These are phyloP conservation scores for Oxyria digyna DNA, from an alignment of 148 eudicot genomes.

Conservation along the genomic window DNA sequence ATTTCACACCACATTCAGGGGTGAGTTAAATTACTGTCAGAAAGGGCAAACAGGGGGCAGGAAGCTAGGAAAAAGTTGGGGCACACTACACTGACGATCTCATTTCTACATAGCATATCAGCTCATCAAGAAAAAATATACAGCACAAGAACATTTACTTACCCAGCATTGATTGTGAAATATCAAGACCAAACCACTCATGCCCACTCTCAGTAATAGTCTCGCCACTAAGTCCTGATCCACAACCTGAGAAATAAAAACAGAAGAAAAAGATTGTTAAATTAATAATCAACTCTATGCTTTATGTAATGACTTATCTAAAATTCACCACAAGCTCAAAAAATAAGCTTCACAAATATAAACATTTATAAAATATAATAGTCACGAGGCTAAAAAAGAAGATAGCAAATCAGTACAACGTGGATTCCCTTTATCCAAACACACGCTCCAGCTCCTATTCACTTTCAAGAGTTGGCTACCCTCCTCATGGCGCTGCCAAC, in stretches of 20 bases:
- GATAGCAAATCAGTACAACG: not conserved
- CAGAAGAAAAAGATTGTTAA: not conserved
- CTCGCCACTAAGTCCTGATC: constrained; percentile 98
- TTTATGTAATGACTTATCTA: not conserved
- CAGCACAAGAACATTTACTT: constrained; percentile 15
- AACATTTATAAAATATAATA: not conserved
- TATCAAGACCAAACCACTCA: constrained; percentile 94
- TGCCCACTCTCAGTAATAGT: constrained; percentile 82
- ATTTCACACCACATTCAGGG: not conserved
- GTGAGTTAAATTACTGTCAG: not conserved
- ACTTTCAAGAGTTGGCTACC: too few species aligned
- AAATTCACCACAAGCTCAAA: not conserved
- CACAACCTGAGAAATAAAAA: constrained; percentile 50
- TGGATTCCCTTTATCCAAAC: too few species aligned
- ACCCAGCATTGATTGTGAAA: constrained; percentile 85
- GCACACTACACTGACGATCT: not conserved
- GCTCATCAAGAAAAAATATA: not conserved
- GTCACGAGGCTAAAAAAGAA: not conserved
- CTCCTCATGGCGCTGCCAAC: too few species aligned
- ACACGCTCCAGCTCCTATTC: too few species aligned
- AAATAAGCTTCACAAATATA: not conserved
- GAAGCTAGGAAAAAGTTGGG: not conserved
- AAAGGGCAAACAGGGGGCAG: not conserved
- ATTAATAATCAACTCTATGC: not conserved
- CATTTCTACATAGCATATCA: not conserved